phyloP scores from a whole-genome alignment of 176 grass and related monocot genomes.

The Stipa capillata region DNA sequence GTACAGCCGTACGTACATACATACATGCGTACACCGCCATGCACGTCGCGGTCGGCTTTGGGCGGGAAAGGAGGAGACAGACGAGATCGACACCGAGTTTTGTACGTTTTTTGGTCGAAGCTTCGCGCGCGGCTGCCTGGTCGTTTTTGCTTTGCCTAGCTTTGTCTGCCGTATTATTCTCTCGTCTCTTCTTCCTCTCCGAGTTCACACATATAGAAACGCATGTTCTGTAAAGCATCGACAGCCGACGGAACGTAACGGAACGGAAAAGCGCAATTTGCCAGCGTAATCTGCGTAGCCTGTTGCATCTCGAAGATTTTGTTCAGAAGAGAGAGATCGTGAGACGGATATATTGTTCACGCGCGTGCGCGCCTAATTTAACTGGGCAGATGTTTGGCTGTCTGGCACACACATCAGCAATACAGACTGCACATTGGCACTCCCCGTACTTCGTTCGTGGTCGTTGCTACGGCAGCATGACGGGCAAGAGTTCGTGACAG shows the following conservation, averaged over 20 bases:
- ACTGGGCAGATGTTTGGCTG: no score
- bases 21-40: no score
- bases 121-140: background rate
- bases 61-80: no score
- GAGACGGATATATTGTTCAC: background rate
- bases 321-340: background rate
- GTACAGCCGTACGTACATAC: no score
- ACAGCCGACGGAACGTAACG: background rate
- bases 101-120: background rate
- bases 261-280: background rate
- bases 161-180: background rate
- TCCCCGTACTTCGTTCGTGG: no score
- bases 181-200: background rate
- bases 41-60: no score
- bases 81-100: no score
- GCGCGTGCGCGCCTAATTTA: no score
- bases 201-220: conserved; percentile 13
- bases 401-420: no score
- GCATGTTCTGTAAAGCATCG: conserved; percentile 4
- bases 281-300: background rate
- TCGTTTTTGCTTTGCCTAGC: background rate
- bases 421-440: no score
- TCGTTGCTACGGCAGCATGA: no score
- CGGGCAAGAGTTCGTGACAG: no score
- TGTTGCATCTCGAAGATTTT: background rate